These are phyloP conservation scores for Candida piceae DNA, from an alignment of 805 yeast genomes.

Conservation along the genomic window DNA sequence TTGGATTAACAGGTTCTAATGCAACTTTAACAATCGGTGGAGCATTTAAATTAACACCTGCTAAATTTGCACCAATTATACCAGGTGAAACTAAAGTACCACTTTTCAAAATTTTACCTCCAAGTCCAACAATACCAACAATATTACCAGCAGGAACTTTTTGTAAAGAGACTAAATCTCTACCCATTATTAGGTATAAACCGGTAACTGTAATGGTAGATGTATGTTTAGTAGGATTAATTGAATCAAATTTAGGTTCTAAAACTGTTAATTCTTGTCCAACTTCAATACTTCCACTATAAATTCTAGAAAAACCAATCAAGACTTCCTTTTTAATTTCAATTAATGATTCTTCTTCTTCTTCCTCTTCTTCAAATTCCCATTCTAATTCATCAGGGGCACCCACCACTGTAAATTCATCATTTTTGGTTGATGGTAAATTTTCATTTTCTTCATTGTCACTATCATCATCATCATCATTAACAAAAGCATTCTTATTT, in stretches of 20 bases:
- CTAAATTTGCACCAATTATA: slow-evolving; percentile 63
- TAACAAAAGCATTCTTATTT: background rate
- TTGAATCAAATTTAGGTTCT: slow-evolving; percentile 85
- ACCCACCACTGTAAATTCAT: slow-evolving; percentile 15
- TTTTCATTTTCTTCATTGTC: background rate
- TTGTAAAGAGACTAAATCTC: slow-evolving; percentile 73
- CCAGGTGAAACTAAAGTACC: slow-evolving; percentile 71
- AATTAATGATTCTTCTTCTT: slow-evolving; percentile 37
- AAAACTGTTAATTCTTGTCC: slow-evolving; percentile 75
- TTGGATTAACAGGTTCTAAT: slow-evolving; percentile 87
- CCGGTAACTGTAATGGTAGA: slow-evolving; percentile 59
- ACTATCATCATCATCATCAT: slow-evolving; percentile 1
- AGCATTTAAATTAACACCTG: slow-evolving; percentile 67
- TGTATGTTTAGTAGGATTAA: slow-evolving; percentile 48
- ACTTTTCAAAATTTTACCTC: slow-evolving; percentile 72
- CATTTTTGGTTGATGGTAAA: slow-evolving; percentile 1
- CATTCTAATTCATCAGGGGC: slow-evolving; percentile 24
- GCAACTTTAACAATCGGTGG: slow-evolving; percentile 95
- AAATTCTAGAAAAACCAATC: slow-evolving; percentile 85
- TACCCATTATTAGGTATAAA: slow-evolving; percentile 84
- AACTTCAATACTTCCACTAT: slow-evolving; percentile 71
- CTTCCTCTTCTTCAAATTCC: slow-evolving; percentile 48
- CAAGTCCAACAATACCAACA: slow-evolving; percentile 90
- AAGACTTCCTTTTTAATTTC: slow-evolving; percentile 53
- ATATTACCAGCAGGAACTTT: slow-evolving; percentile 92